Base-by-base conservation (phyloP, 208 protist species). In the Crithidia sp. region DNA sequence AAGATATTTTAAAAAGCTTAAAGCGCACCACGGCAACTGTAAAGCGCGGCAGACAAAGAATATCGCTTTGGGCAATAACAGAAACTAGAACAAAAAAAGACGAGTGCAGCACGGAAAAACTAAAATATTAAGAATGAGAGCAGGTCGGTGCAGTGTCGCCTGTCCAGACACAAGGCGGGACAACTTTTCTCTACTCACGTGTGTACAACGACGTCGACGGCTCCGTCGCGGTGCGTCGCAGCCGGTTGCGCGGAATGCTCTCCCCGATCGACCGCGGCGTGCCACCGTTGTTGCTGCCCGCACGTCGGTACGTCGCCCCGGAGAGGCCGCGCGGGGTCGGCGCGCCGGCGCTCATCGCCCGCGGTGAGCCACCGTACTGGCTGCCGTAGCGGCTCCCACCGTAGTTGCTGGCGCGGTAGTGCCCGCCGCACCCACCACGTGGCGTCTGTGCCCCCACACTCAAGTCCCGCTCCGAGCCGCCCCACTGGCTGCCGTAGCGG, bases 401-500 rank as follows among this genome's bases (percentile, higher is more conserved):
- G 57, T 63, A 63, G 50, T 56, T 59, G 67, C 67, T 71, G 45
- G 7, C 9, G 2, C 67, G 67, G 57, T 71, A 71, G 19, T 16
- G 50, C 10, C 57, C 67, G n/a, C 57, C 67, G n/a, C 54, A 60
- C 7, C 67, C 67, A 3, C 67, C 67, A 14, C 67, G 67, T 28
- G 67, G 67, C 1, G 67, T 71, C 36, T 43, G 67, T 5, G 57
- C 57, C 12, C 55, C 67, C 5, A 53, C 36, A n/a, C 50, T 71
- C 54, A 61, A 63, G 55, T 54, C 67, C 5, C 39, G 39, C 56
- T 54, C 55, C 5, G 54, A 63, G 28, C 54, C 56, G 56, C 57
- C 54, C 28, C 56, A 56, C 40, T 59, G 50, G 19, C 57, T 61
- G 39, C 52, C 65, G 54, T 58, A 71, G 65, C 52, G 62, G 62